Conservation (phyloP, 768 basidiomycete species). For the Suillus americanus region DNA sequence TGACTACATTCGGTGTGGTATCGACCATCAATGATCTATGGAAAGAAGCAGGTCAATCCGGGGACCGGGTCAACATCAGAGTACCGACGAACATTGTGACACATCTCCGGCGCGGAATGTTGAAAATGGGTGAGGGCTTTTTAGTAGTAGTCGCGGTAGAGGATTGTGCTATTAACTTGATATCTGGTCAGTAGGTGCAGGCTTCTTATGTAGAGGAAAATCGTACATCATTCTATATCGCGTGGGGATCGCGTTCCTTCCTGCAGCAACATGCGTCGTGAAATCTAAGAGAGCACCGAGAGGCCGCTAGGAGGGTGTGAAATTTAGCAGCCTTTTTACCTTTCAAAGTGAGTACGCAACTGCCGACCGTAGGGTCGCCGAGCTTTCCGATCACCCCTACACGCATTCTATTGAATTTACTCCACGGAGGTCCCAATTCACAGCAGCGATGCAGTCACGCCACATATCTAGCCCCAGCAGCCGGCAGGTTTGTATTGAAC, state of each 20-base stretch:
- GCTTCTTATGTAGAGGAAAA: conserved; percentile 30
- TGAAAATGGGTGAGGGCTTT: conserved; percentile 6
- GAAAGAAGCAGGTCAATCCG: conserved; percentile 6
- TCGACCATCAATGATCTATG: conserved; percentile 74
- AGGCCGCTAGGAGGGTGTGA: conserved; percentile 3
- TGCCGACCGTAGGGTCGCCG: conserved; percentile 8
- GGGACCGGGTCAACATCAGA: conserved; percentile 6
- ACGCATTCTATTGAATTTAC: not conserved
- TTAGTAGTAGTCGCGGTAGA: not conserved
- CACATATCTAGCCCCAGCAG: not conserved
- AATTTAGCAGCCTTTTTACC: conserved; percentile 10
- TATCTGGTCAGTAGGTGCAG: conserved; percentile 1
- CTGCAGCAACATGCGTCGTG: conserved; percentile 26
- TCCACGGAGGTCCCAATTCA: not conserved
- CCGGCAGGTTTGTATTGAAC: not conserved
- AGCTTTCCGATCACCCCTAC: conserved; percentile 6
- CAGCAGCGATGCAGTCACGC: not conserved
- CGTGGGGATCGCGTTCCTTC: conserved; percentile 40
- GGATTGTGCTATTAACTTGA: not conserved
- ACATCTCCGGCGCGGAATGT: conserved; percentile 45
- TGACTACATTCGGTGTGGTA: conserved; percentile 69
- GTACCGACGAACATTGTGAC: conserved; percentile 61
- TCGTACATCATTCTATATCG: conserved; percentile 31
- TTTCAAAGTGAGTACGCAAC: conserved; percentile 14
- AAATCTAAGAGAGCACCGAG: conserved; percentile 6